These are phyloP conservation scores for Arthrinium phaeospermum DNA, from an alignment of 2,329 filamentous ascomycete genomes.

Conservation along the genomic window DNA sequence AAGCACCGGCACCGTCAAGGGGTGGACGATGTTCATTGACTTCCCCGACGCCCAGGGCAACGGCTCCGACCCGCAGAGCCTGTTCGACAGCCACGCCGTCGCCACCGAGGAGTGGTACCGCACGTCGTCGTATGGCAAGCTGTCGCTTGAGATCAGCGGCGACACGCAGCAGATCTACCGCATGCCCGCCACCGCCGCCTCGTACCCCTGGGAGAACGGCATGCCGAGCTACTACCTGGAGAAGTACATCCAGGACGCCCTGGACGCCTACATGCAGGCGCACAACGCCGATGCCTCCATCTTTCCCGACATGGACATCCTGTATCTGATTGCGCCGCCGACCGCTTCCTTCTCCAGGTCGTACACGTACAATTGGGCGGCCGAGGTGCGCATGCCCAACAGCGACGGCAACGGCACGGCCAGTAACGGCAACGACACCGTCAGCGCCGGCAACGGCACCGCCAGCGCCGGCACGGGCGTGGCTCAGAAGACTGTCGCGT, in stretches of 20 bases:
- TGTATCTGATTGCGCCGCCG: constrained; percentile 1
- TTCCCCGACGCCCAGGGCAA: background rate
- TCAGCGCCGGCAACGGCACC: background rate
- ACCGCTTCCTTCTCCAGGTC: background rate
- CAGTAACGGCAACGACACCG: background rate
- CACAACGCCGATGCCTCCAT: background rate
- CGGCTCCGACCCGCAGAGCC: background rate
- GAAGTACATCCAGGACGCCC: background rate
- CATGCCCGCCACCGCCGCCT: background rate
- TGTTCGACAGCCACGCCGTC: background rate
- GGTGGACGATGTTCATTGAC: constrained; percentile 14
- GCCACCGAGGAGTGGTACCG: background rate
- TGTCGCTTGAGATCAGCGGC: background rate
- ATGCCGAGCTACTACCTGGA: background rate
- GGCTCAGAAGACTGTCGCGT: background rate
- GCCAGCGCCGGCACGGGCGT: background rate
- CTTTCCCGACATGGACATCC: background rate
- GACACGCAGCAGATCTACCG: constrained; percentile 15
- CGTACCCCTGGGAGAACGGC: background rate
- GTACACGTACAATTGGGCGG: background rate
- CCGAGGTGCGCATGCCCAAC: background rate
- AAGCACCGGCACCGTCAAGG: constrained; percentile 4
- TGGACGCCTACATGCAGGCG: constrained; percentile 10
- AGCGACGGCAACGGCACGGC: background rate
- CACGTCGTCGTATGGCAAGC: constrained; percentile 2